phyloP scores from a whole-genome alignment of 139 green algal genomes.

The Closterium sp. region DNA sequence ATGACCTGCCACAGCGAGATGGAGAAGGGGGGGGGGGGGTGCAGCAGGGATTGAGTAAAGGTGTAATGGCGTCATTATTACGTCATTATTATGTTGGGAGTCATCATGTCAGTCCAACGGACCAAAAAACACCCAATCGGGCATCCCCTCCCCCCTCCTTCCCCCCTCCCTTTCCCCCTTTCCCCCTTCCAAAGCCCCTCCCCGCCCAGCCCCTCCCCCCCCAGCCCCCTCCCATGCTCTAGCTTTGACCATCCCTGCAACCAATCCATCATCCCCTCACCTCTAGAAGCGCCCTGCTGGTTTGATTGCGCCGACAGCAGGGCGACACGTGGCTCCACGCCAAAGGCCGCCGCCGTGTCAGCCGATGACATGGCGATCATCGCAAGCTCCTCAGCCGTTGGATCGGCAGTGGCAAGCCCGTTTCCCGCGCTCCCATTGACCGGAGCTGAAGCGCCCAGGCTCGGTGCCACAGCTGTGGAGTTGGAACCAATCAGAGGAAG shows the following conservation, averaged over 20 bases:
- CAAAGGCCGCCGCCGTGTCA: constrained; percentile 82
- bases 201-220: too few relatives aligned
- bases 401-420: constrained; percentile 68
- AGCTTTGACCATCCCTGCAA: not conserved
- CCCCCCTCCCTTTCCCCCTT: too few relatives aligned
- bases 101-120: too few relatives aligned
- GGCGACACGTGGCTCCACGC: constrained; percentile 79
- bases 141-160: not conserved
- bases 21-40: not conserved
- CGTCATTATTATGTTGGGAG: too few relatives aligned
- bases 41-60: not conserved
- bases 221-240: not conserved
- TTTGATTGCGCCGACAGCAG: constrained; percentile 67
- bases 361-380: constrained; percentile 72
- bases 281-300: not conserved
- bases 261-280: not conserved
- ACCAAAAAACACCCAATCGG: too few relatives aligned
- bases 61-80: too few relatives aligned
- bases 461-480: too few relatives aligned
- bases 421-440: not conserved
- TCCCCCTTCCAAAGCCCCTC: not conserved
- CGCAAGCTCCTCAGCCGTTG: constrained; percentile 72
- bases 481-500: not conserved
- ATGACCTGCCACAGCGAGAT: not conserved
- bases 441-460: not conserved